Evolutionary conservation across 495 filamentous ascomycete species (phyloP).

Genomic region (Thozetella sp.): DNA sequence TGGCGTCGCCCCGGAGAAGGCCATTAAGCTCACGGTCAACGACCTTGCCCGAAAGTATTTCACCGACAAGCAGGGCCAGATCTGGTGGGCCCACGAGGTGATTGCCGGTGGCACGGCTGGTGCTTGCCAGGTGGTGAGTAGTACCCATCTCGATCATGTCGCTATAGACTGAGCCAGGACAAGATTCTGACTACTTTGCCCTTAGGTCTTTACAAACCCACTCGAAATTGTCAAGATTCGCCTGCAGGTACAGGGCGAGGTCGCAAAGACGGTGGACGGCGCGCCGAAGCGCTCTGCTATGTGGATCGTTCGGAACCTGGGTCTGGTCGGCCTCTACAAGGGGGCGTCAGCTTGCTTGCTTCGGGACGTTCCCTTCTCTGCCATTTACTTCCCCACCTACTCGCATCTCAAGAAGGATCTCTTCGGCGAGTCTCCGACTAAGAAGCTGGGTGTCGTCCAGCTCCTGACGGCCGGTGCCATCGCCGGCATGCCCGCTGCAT

Average conservation of each 20-base stretch:
- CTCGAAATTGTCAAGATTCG: constrained; percentile 99
- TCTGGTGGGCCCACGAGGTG: constrained; percentile 72
- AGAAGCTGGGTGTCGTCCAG: constrained; percentile 90
- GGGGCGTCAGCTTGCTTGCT: constrained; percentile 95
- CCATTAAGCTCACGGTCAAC: constrained; percentile 98
- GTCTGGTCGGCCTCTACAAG: constrained; percentile 95
- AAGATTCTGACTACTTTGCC: constrained; percentile 6
- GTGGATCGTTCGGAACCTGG: constrained; percentile 96
- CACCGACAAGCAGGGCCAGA: constrained; percentile 75
- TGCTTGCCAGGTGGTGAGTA: constrained; percentile 92
- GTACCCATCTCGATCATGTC: neutral
- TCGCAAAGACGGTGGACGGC: constrained; percentile 84
- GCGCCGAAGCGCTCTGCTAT: constrained; percentile 86
- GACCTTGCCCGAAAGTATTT: constrained; percentile 82
- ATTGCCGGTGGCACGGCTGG: constrained; percentile 89
- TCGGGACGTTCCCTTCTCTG: constrained; percentile 95
- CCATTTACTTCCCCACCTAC: constrained; percentile 98
- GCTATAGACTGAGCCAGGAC: neutral
- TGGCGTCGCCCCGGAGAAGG: constrained; percentile 97
- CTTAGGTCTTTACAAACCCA: constrained; percentile 91
- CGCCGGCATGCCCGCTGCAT: constrained; percentile 97
- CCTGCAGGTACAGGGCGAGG: constrained; percentile 95
- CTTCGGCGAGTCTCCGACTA: constrained; percentile 87
- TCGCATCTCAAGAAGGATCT: constrained; percentile 89
- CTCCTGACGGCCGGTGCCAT: constrained; percentile 95